phyloP scores from a whole-genome alignment of 116 monocot genomes.

The Dioscorea cayenensis region DNA sequence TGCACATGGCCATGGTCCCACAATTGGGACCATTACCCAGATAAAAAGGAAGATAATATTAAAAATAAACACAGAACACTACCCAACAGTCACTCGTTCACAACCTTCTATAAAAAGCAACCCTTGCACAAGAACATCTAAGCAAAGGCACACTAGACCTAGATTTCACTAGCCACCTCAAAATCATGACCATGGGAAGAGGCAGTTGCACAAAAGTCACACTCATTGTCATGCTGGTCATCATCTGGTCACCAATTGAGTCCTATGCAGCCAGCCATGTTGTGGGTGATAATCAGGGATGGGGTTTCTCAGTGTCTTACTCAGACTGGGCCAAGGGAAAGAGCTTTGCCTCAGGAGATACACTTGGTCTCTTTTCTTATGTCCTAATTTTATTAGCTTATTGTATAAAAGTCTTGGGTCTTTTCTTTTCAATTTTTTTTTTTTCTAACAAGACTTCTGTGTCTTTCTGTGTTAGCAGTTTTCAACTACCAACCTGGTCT shows the following conservation, averaged over 20 bases:
- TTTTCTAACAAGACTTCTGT: neutral
- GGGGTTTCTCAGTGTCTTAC: constrained; percentile 33
- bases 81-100: too few relatives aligned
- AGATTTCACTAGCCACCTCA: too few relatives aligned
- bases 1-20: too few relatives aligned
- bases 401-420: neutral
- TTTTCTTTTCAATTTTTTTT: neutral
- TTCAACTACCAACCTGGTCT: constrained; percentile 39
- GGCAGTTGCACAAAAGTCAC: constrained; percentile 6
- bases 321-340: constrained; percentile 24
- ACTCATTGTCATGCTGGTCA: constrained; percentile 13
- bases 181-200: constrained; percentile 20
- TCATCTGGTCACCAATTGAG: constrained; percentile 1
- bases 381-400: neutral
- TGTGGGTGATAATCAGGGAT: constrained; percentile 41
- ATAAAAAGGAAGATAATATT: too few relatives aligned
- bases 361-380: constrained; percentile 21
- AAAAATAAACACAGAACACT: too few relatives aligned
- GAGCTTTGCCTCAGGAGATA: constrained; percentile 31
- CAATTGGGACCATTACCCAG: too few relatives aligned
- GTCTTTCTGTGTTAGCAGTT: constrained; percentile 14
- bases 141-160: neutral
- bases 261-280: constrained; percentile 19
- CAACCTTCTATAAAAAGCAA: constrained; percentile 6
- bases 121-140: too few relatives aligned